Percentiles rank a stretch among this genome's conserved stretches.
These are phyloP conservation scores for Bipolaris zeicola DNA, from an alignment of 2,329 filamentous ascomycete genomes.

Conservation along the genomic window DNA sequence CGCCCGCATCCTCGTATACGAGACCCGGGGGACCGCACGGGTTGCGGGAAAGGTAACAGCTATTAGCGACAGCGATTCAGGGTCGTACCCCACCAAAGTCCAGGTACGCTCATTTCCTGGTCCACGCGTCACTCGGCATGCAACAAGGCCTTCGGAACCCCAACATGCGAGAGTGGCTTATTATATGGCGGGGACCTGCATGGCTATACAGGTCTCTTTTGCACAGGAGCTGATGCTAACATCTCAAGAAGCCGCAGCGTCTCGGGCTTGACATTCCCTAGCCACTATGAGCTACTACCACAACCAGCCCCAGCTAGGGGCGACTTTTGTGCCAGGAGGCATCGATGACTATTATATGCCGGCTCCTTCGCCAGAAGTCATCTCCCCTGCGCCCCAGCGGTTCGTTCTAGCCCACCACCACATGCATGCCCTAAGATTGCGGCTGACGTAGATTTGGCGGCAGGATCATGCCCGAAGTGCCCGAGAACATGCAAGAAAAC, in stretches of 20 bases:
- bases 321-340: conserved; percentile 71
- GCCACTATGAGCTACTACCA: conserved; percentile 47
- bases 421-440: conserved; percentile 28
- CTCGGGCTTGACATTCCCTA: conserved; percentile 15
- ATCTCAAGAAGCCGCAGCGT: conserved; percentile 19
- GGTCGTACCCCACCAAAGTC: conserved; percentile 35
- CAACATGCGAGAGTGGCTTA: conserved; percentile 19
- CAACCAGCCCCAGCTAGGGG: conserved; percentile 49
- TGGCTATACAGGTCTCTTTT: conserved; percentile 18
- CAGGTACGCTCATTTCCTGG: conserved; percentile 28
- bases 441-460: conserved; percentile 40
- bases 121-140: conserved; percentile 31
- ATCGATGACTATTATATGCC: conserved; percentile 72
- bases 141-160: conserved; percentile 27
- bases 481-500: conserved; percentile 94
- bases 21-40: conserved; percentile 18
- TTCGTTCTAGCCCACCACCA: conserved; percentile 49
- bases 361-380: conserved; percentile 61
- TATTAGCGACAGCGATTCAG: conserved; percentile 24
- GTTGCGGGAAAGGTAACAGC: conserved; percentile 21
- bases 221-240: conserved; percentile 38
- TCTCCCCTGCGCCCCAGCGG: conserved; percentile 74
- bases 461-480: conserved; percentile 93
- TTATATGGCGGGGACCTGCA: conserved; percentile 24
- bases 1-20: conserved; percentile 14